Conservation (phyloP, 1,139 yeast species). For the Pichia sp. region DNA sequence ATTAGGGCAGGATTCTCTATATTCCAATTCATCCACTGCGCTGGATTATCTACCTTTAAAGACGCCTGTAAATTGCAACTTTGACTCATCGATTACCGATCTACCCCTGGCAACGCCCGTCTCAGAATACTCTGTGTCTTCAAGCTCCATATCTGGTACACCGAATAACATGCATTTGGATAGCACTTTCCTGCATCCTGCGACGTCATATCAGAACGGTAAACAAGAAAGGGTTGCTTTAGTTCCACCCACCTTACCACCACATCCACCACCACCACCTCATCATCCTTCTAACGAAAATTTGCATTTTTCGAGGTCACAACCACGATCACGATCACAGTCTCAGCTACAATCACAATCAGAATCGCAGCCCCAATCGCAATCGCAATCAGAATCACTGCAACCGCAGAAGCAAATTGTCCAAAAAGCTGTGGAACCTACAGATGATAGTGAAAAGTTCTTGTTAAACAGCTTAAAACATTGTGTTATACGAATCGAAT, state of each 20-base stretch:
- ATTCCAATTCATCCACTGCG: constrained; percentile 5
- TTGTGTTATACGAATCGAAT: constrained; percentile 45
- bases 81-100: neutral
- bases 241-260: neutral
- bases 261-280: constrained; percentile 1
- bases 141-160: constrained; percentile 4
- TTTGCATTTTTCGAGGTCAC: neutral
- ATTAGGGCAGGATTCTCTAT: constrained; percentile 12
- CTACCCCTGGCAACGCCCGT: neutral
- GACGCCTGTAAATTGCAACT: neutral
- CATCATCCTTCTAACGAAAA: constrained; percentile 2
- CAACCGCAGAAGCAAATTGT: neutral
- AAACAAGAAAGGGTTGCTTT: neutral
- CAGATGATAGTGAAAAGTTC: constrained; percentile 23
- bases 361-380: neutral
- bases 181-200: constrained; percentile 5
- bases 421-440: neutral
- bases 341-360: constrained; percentile 11
- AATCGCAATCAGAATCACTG: constrained; percentile 11
- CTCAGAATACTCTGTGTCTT: neutral
- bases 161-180: constrained; percentile 6
- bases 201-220: constrained; percentile 8
- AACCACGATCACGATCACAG: neutral
- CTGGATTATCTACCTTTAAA: constrained; percentile 5
- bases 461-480: constrained; percentile 57